Base-by-base conservation (phyloP, 2,329 filamentous ascomycete genomes). In the Ramularia collo-cygni region DNA sequence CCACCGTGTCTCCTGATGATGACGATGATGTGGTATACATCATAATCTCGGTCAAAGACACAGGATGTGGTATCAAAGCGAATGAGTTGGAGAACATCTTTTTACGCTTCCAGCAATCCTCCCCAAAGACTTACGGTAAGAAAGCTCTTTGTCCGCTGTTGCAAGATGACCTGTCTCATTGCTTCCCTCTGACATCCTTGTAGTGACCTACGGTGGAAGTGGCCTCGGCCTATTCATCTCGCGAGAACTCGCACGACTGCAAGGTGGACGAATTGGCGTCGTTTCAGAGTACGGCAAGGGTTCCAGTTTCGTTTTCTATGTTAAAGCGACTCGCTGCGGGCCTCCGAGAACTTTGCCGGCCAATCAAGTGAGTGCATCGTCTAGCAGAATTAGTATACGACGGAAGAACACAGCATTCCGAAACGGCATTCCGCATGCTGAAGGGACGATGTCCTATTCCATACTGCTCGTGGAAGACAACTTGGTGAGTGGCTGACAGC, bases 251-350 rank as follows among this genome's bases (percentile, higher is more conserved):
- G 78, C 77, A 2, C 79, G 84, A 53, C 66, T 84, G 26, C 80
- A 83, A 48, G 79, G 79, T 14, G 82, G 82, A 2, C 72, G 77
- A 28, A 83, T 85, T 24, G 81, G 80, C 1, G 76, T 85, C 9
- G 66, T 68, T 1, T 81, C 78, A 0, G 57, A 68, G 34, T 69
- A 71, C 41, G 77, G 73, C 7, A 67, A 75, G 18, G 83, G 83
- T 28, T 84, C 79, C 59, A 83, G 76, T 0, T 86, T 87, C 60
- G 79, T 75, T 27, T 87, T 87, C 57, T 86, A 84, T 55, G 72
- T 86, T 60, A 81, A 79, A 51, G 75, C 75, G 40, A 76, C 76
- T 54, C 78, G 72, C 64, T 76, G 68, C 21, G 44, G 21, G 21
- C 21, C 21, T 24, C 21, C 21, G 6, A 24, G 10, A 24, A 24